phyloP scores from a whole-genome alignment of 257 asterid species.

The Parsonsia alboflavescens region DNA sequence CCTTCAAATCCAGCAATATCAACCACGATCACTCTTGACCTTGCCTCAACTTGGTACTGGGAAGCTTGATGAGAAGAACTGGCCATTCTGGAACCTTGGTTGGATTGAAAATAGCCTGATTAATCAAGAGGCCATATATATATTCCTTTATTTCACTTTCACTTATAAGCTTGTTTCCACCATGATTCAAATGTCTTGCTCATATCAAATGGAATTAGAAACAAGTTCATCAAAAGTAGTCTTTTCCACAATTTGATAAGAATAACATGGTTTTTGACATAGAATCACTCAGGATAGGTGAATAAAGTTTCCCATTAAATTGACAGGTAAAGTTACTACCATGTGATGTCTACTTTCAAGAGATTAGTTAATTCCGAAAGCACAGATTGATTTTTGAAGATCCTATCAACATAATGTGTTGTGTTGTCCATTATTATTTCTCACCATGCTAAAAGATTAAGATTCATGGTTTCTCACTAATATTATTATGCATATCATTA shows the following conservation, averaged over 20 bases:
- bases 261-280: background rate
- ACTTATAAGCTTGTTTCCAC: background rate
- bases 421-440: background rate
- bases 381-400: background rate
- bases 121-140: background rate
- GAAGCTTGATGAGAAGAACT: constrained; percentile 53
- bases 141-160: background rate
- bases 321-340: background rate
- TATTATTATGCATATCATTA: no score
- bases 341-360: background rate
- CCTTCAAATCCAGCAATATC: constrained; percentile 62
- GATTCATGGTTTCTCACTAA: background rate
- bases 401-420: background rate
- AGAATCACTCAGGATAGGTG: background rate
- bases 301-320: background rate
- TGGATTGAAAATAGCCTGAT: background rate
- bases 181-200: background rate
- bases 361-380: background rate
- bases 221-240: background rate
- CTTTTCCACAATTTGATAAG: background rate
- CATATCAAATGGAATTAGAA: background rate
- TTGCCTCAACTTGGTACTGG: constrained; percentile 62
- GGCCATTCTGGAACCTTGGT: constrained; percentile 38
- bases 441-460: background rate
- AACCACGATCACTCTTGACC: constrained; percentile 60